Evolutionary conservation across 129 eudicot species (phyloP).

Genomic region (Lactuca sativa): DNA sequence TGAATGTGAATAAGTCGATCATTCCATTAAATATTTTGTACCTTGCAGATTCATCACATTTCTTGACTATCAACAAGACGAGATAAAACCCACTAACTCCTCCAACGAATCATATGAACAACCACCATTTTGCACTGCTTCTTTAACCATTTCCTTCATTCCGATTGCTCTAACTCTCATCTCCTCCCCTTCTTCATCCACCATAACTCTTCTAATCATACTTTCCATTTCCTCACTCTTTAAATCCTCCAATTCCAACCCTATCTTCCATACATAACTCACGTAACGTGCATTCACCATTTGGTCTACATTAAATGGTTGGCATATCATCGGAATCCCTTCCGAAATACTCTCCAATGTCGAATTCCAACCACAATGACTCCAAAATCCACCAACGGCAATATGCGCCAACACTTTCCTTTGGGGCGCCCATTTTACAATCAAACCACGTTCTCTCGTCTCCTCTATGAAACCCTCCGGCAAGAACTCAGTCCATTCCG

Average conservation of each 20-base stretch:
- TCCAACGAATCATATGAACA: slow-evolving; percentile 35
- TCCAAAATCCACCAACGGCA: slow-evolving; percentile 56
- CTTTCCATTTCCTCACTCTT: slow-evolving; percentile 33
- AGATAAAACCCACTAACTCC: slow-evolving; percentile 25
- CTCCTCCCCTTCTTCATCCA: slow-evolving; percentile 44
- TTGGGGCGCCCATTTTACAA: slow-evolving; percentile 64
- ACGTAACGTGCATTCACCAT: slow-evolving; percentile 39
- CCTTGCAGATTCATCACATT: not conserved
- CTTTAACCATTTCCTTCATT: slow-evolving; percentile 34
- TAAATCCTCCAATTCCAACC: slow-evolving; percentile 38
- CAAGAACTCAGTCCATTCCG: slow-evolving; percentile 40
- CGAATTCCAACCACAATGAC: slow-evolving; percentile 65
- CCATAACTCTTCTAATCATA: slow-evolving; percentile 38
- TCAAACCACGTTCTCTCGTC: slow-evolving; percentile 33
- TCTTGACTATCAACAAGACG: slow-evolving; percentile 21
- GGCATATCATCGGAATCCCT: slow-evolving; percentile 52
- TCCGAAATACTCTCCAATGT: slow-evolving; percentile 43
- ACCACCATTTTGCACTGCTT: slow-evolving; percentile 29
- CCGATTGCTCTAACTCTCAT: slow-evolving; percentile 34
- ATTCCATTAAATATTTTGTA: too few species aligned
- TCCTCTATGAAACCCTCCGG: slow-evolving; percentile 38
- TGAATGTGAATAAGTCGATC: too few species aligned
- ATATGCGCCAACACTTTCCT: slow-evolving; percentile 48
- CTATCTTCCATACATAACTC: slow-evolving; percentile 41
- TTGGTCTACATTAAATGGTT: slow-evolving; percentile 47